Evolutionary conservation across 106 monocot genomes (phyloP), one percentile per base, ranked within the genome.

Genomic region (Dactylorhiza incarnata): DNA sequence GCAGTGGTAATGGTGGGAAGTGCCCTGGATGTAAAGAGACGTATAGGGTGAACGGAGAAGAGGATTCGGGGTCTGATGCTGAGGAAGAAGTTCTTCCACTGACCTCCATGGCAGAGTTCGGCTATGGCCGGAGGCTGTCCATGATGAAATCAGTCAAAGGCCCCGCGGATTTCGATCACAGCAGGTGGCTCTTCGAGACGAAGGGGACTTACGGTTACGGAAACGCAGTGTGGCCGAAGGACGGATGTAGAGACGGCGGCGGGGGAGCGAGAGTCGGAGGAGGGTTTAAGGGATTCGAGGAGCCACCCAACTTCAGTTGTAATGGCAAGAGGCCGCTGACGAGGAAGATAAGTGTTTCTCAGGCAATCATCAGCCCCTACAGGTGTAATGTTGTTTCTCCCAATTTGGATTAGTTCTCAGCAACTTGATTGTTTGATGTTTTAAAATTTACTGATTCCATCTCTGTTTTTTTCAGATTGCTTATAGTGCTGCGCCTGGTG

Each of bases 171-270:
- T 89, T 89, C 25, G 92, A 92, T 75, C 89, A 92, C 65, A 84
- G 79, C 7, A 54, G 89, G 3, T 92, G 92, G 92, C 79, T 92
- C 13, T 92, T 84, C 43, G 89, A 92, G 92, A 89, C 89, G 16
- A 89, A 87, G 59, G 92, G 92, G 45, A 92, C 92, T 2, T 92
- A 92, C 46, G 92, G 92, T 7, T 92, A 92, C 19, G 92, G 92
- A 51, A 92, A 92, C 48, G 92, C 92, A 5, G 72, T 92, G 26
- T 89, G 92, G 92, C 92, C 92, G 0, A 87, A 87, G 61, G 89
- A 85, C 17, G 87, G 83, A 12, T 59, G 78, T 59, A 76, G 77
- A 14, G 82, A 61, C 20, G 76, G 49, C 0, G 85, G 46, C n/a
- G 88, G 83, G 0, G 81, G 80, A 13, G 80, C 65, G 48, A 37